Evolutionary conservation across 345 rosid genomes (phyloP).

Genomic region (Trapa incisa): DNA sequence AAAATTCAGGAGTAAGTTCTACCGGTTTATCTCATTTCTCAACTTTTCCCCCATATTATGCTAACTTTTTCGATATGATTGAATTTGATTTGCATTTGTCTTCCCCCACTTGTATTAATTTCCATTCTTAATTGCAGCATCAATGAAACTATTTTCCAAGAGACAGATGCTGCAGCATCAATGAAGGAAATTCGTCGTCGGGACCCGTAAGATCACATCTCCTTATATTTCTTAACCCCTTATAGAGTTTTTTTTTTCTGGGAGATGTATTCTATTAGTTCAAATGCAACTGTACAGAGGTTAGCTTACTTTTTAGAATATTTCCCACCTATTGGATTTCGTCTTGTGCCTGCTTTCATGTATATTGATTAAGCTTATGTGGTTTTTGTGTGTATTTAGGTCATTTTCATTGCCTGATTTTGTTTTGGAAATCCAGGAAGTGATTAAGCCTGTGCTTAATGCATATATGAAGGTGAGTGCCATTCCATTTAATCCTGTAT

Average conservation of each 20-base stretch:
- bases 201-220: slow-evolving; percentile 62
- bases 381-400: slow-evolving; percentile 18
- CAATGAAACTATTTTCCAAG: slow-evolving; percentile 63
- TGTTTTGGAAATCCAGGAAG: slow-evolving; percentile 79
- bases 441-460: slow-evolving; percentile 63
- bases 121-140: slow-evolving; percentile 34
- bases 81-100: not conserved
- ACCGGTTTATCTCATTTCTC: not conserved
- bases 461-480: slow-evolving; percentile 63
- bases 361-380: not conserved
- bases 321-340: too few species aligned
- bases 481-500: not conserved
- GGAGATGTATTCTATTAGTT: too few species aligned
- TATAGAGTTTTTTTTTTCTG: slow-evolving; percentile 2
- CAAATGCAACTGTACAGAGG: too few species aligned
- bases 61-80: not conserved
- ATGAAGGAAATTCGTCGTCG: slow-evolving; percentile 68
- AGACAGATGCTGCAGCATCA: slow-evolving; percentile 85
- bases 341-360: not conserved
- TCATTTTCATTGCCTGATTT: slow-evolving; percentile 87
- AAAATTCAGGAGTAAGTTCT: slow-evolving; percentile 85
- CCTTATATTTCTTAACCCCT: slow-evolving; percentile 4
- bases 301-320: too few species aligned
- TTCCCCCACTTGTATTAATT: not conserved
- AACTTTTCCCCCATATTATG: not conserved